phyloP scores from a whole-genome alignment of 2,329 filamentous ascomycete species.

The Colletotrichum sp. region DNA sequence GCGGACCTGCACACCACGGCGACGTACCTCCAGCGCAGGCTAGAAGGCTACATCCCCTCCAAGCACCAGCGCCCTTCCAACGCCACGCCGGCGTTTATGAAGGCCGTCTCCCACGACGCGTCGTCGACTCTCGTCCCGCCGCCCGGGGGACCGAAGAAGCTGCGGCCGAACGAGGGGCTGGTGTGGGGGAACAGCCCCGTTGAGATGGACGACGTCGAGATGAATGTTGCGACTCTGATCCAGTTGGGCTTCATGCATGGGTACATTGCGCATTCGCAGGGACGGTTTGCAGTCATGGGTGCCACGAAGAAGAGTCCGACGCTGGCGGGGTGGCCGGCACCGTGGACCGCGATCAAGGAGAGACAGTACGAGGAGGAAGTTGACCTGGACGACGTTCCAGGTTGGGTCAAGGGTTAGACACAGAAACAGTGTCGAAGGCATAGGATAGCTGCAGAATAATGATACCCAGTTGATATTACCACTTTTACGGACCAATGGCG shows the following conservation, averaged over 20 bases:
- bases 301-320: slow-evolving; percentile 68
- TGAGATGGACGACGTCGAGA: slow-evolving; percentile 73
- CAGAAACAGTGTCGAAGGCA: neutral
- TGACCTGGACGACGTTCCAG: slow-evolving; percentile 72
- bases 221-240: slow-evolving; percentile 76
- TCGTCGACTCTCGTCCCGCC: slow-evolving; percentile 51
- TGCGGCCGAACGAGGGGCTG: slow-evolving; percentile 63
- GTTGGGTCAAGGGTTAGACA: slow-evolving; percentile 68
- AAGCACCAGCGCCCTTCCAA: slow-evolving; percentile 38
- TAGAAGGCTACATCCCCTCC: slow-evolving; percentile 61
- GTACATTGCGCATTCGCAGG: slow-evolving; percentile 79
- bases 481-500: neutral
- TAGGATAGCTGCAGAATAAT: neutral
- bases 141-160: slow-evolving; percentile 48
- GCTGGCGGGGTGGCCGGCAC: slow-evolving; percentile 75
- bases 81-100: slow-evolving; percentile 50
- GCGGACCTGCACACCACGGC: slow-evolving; percentile 69
- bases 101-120: slow-evolving; percentile 52
- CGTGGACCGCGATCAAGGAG: slow-evolving; percentile 71
- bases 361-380: slow-evolving; percentile 63
- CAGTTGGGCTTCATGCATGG: slow-evolving; percentile 83
- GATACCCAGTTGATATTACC: slow-evolving; percentile 13
- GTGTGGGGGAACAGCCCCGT: slow-evolving; percentile 68
- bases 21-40: slow-evolving; percentile 65
- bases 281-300: slow-evolving; percentile 82